Conservation (phyloP, 306 rosid genomes). For the Cyclanthera cordifolia region DNA sequence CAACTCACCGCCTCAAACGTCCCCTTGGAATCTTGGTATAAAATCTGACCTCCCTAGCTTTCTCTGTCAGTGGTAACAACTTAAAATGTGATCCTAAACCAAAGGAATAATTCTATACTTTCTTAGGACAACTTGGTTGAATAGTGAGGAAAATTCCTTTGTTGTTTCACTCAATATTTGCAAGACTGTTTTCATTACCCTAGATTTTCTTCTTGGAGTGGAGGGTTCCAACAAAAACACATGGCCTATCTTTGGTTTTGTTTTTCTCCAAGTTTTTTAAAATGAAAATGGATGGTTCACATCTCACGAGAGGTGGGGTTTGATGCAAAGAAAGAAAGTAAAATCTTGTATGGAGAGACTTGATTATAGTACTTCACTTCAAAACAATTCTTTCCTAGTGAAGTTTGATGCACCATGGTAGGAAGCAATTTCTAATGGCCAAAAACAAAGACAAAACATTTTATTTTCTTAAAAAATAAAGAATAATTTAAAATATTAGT, state of each 20-base stretch:
- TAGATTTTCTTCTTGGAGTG: neutral
- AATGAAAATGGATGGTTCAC: neutral
- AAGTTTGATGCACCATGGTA: neutral
- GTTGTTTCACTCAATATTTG: conserved; percentile 1
- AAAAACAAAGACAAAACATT: too few species aligned
- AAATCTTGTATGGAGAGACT: neutral
- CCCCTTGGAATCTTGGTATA: neutral
- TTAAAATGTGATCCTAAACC: neutral
- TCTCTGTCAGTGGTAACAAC: neutral
- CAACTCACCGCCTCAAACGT: too few species aligned
- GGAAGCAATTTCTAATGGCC: neutral
- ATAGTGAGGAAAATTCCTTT: conserved; percentile 1
- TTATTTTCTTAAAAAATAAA: too few species aligned
- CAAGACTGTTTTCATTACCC: neutral
- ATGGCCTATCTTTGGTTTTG: neutral
- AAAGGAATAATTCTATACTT: neutral
- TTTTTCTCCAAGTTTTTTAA: too few species aligned
- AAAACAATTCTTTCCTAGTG: neutral
- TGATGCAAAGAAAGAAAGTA: neutral
- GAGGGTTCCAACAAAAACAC: neutral
- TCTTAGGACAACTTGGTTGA: neutral
- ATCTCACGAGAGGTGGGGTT: neutral
- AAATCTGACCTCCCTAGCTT: conserved; percentile 2
- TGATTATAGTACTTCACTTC: neutral
- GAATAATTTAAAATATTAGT: too few species aligned